Evolutionary conservation across 768 basidiomycete genomes (phyloP).

Genomic region (Auricularia heimuer): DNA sequence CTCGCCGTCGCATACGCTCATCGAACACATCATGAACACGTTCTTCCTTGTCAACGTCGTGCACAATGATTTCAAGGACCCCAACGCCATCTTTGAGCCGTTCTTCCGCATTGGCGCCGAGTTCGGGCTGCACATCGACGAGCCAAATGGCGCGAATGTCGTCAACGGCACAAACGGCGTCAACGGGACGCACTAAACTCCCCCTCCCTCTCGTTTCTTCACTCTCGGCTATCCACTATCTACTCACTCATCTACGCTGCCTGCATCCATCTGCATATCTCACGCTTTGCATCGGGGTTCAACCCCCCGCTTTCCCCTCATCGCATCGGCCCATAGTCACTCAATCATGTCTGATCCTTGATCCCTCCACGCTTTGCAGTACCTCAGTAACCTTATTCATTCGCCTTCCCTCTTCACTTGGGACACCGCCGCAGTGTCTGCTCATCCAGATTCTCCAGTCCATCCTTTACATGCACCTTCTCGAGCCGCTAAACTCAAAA

Average conservation of each 20-base stretch:
- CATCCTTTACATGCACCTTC: not conserved
- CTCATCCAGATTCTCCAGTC: not conserved
- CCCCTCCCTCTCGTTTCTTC: not conserved
- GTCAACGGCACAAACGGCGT: not conserved
- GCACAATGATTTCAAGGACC: constrained; percentile 87
- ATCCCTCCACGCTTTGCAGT: too few species aligned
- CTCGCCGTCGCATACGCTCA: constrained; percentile 64
- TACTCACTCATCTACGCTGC: not conserved
- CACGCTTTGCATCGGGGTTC: constrained; percentile 1
- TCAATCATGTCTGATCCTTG: not conserved
- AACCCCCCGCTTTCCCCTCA: constrained; percentile 1
- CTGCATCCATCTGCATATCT: not conserved
- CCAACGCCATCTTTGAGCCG: constrained; percentile 76
- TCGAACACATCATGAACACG: constrained; percentile 68
- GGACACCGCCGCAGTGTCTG: not conserved
- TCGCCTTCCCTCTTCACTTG: not conserved
- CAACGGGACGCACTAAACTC: not conserved
- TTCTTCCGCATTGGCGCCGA: constrained; percentile 72
- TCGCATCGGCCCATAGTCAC: not conserved
- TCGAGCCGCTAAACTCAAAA: not conserved
- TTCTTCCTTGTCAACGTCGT: constrained; percentile 90
- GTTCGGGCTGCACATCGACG: constrained; percentile 24
- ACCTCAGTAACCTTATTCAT: not conserved
- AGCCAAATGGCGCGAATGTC: too few species aligned
- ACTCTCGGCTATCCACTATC: not conserved